phyloP scores from a whole-genome alignment of 805 yeast species.

The Lipomyces sp. region DNA sequence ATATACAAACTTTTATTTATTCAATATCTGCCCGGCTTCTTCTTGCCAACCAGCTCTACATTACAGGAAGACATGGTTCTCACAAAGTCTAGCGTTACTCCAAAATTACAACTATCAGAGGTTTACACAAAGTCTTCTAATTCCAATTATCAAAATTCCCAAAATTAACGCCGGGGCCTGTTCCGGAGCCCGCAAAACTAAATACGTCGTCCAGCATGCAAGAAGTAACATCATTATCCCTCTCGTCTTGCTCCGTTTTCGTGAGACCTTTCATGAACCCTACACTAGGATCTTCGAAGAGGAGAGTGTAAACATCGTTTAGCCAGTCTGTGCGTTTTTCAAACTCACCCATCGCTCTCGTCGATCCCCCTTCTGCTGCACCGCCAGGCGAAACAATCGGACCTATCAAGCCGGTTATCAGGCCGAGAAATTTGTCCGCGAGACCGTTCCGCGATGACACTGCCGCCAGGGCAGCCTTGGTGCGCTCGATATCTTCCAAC shows the following conservation, averaged over 20 bases:
- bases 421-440: slow-evolving; percentile 53
- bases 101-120: not conserved
- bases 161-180: slow-evolving; percentile 17
- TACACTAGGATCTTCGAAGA: slow-evolving; percentile 32
- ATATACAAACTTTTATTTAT: too few relatives aligned
- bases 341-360: slow-evolving; percentile 24
- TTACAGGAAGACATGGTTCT: not conserved
- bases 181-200: slow-evolving; percentile 1
- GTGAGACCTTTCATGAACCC: slow-evolving; percentile 20
- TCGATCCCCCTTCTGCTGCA: not conserved
- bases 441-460: slow-evolving; percentile 52
- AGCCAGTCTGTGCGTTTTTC: slow-evolving; percentile 37
- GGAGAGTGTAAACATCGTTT: slow-evolving; percentile 35
- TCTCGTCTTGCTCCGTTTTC: not conserved
- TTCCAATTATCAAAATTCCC: slow-evolving; percentile 22
- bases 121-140: not conserved
- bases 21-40: too few relatives aligned
- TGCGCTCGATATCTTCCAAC: slow-evolving; percentile 52
- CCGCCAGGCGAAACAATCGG: slow-evolving; percentile 22
- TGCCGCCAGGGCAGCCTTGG: slow-evolving; percentile 49
- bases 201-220: not conserved
- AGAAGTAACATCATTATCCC: not conserved
- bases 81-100: not conserved
- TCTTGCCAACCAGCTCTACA: not conserved
- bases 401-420: slow-evolving; percentile 51